phyloP scores from a whole-genome alignment of 169 alveolate genomes.

The Eimeria acervulina region DNA sequence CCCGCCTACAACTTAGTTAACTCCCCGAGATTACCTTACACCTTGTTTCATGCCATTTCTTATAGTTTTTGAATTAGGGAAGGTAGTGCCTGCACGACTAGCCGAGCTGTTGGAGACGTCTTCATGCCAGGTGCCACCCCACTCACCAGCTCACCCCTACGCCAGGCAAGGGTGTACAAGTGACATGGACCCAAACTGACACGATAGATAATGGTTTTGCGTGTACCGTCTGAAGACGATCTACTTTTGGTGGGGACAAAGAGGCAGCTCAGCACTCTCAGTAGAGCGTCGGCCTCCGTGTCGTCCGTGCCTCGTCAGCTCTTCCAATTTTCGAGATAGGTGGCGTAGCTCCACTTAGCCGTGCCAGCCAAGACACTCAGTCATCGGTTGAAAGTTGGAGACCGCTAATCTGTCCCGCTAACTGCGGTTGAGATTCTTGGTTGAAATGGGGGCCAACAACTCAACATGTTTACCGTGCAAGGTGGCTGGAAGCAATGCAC shows the following conservation, averaged over 20 bases:
- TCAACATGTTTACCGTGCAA: conserved; percentile 71
- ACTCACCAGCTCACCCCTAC: conserved; percentile 65
- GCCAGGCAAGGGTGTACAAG: conserved; percentile 22
- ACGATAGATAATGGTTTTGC: conserved; percentile 20
- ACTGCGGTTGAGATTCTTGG: conserved; percentile 8
- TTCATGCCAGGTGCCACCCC: conserved; percentile 50
- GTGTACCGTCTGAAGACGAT: background rate
- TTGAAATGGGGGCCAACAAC: conserved; percentile 77
- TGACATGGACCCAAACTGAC: conserved; percentile 17
- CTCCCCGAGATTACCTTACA: background rate
- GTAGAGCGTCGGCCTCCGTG: conserved; percentile 1
- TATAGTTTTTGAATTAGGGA: background rate
- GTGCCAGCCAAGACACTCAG: background rate
- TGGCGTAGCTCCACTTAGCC: background rate
- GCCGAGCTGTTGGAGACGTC: conserved; percentile 70
- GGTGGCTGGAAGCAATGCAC: conserved; percentile 71
- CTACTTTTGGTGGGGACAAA: background rate
- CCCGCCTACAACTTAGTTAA: background rate
- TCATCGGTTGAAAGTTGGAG: background rate
- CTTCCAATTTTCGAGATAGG: conserved; percentile 55
- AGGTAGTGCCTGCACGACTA: background rate
- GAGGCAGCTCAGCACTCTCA: background rate
- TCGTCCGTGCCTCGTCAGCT: conserved; percentile 26
- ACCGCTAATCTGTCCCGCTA: background rate
- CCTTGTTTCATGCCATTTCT: background rate